Evolutionary conservation across 441 rosid species (phyloP), one percentile per base, ranked within the genome.

Genomic region (Syzygium syzygioides): DNA sequence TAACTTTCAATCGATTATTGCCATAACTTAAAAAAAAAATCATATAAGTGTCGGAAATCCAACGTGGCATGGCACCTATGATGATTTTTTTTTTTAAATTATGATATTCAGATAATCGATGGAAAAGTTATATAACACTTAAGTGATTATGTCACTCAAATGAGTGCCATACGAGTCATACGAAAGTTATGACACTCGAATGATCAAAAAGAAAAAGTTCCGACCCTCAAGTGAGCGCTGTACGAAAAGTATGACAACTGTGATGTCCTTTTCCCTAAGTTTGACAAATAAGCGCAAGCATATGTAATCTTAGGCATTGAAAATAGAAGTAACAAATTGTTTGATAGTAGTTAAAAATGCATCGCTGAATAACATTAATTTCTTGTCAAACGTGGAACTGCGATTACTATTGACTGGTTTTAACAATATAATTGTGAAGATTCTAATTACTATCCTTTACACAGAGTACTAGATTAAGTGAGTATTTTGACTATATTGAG

Each of bases 151-250:
- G 14, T 53, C 55, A 14, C 5, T 53, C 55, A 14, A 53, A 14
- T 53, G 15, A 53, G 55, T 53, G 3, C 3, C 34, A 32, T 32
- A 32, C 34, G 34, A 32, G 45, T 41, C 45, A 41, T 41, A 41
- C 45, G 45, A 14, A 53, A 53, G 55, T 53, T 53, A 14, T 53
- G 17, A 14, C 45, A 53, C 17, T 53, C 5, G 14, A 53, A 5
- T 13, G 5, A 53, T 53, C 34, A 3, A 3, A 2, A 54, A 54
- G 18, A 2, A 55, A 18, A 18, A 17, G n/a, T n/a, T 2, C 7
- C 11, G 19, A 18, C 9, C 7, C 25, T 55, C 57, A 55, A 19
- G 8, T 55, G 0, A 19, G 8, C 3, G 20, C 1, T 0, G 7
- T 19, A 55, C 1, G 10, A 55, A 19, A 55, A 9, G 19, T 55